Conservation (phyloP, 1,284 basidiomycete genomes). For the Wallemia hederae region DNA sequence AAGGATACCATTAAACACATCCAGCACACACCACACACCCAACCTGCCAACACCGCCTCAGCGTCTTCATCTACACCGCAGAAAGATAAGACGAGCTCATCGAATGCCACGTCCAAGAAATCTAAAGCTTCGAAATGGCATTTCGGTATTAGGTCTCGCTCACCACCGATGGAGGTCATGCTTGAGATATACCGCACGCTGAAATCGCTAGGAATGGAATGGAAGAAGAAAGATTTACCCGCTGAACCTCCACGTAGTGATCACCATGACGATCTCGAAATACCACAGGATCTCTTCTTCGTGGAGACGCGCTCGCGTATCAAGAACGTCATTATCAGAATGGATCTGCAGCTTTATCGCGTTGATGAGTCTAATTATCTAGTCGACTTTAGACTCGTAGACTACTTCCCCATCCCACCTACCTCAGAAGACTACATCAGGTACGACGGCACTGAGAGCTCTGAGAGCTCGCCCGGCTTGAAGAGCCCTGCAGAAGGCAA, state of each 20-base stretch:
- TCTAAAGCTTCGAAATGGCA: constrained; percentile 50
- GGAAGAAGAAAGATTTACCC: constrained; percentile 26
- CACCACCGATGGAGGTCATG: constrained; percentile 97
- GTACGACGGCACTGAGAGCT: neutral
- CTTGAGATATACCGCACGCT: constrained; percentile 87
- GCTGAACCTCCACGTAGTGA: constrained; percentile 30
- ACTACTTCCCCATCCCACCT: constrained; percentile 33
- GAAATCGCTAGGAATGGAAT: constrained; percentile 83
- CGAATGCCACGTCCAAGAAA: neutral
- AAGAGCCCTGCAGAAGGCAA: constrained; percentile 30
- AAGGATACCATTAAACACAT: neutral
- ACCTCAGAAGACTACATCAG: neutral
- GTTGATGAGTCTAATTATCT: constrained; percentile 88
- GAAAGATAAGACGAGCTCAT: no score
- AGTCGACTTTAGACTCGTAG: constrained; percentile 92
- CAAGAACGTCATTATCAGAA: constrained; percentile 67
- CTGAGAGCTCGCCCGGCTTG: constrained; percentile 15
- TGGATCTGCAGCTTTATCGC: constrained; percentile 91
- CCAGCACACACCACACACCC: no score
- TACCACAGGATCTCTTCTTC: constrained; percentile 42
- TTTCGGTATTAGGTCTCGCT: constrained; percentile 81
- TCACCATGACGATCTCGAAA: constrained; percentile 18
- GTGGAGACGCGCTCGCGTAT: constrained; percentile 77
- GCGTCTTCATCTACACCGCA: no score
- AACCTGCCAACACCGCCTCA: no score